Base-by-base conservation (phyloP, 495 filamentous ascomycete genomes). In the Aspergillus sclerotioniger region DNA sequence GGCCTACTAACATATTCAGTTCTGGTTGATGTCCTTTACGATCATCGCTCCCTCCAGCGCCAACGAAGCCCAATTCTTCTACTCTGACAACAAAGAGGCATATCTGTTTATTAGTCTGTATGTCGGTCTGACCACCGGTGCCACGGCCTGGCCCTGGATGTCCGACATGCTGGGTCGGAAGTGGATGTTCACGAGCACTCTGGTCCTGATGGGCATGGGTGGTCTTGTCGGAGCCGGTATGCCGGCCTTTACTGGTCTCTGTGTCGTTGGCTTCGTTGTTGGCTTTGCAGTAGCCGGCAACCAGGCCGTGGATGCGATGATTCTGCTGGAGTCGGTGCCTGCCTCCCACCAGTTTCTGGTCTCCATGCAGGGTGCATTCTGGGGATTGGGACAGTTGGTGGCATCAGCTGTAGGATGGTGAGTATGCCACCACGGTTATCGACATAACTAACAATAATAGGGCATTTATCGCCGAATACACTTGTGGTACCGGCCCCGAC, bases 401-500 rank as follows among this genome's bases (percentile, higher is more conserved):
- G 49, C 60, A 13, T 54, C 60, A 5, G 58, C 61, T 0, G 53
- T 67, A 28, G 67, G 60, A 44, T 69, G 64, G 67, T 66, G 49
- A 63, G 56, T 13, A 32, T 13, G 3, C 28, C 13, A 6, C 31
- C 13, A 49, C 55, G 16, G 35, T 60, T 31, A 60, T 17, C 28
- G 12, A 32, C 3, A 13, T 54, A 28, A n/a, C 15, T 25, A 25
- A 25, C 19, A 2, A 35, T 35, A 2, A 1, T 54, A 67, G 65
- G 65, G 60, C 60, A 0, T 65, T 67, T 17, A 67, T 67, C 39
- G 62, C 51, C 0, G 51, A 58, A 21, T 82, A 75, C 53, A 67
- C 69, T 9, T 83, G 80, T 52, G 71, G 62, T 53, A 57, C 64
- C 9, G 63, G 69, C 16, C 66, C 74, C 10, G 62, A 58, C 43